These are phyloP conservation scores for Neofusicoccum umdonicola DNA, from an alignment of 2,329 filamentous ascomycete species.

Conservation along the genomic window DNA sequence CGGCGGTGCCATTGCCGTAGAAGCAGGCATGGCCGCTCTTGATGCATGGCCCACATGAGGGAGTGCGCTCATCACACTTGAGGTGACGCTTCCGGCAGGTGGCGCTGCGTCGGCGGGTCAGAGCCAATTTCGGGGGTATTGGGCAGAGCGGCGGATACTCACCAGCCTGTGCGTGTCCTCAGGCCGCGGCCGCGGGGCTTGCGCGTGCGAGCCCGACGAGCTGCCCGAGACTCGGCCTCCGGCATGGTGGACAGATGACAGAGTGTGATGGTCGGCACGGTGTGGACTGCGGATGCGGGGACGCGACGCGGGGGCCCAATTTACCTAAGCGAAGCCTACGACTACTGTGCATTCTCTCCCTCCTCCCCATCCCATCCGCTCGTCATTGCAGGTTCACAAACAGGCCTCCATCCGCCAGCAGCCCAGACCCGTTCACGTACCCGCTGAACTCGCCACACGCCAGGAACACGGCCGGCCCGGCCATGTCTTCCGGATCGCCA, in stretches of 20 bases:
- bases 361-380: no score
- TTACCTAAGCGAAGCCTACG: no score
- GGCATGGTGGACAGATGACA: neutral
- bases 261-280: neutral
- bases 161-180: constrained; percentile 46
- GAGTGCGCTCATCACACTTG: constrained; percentile 51
- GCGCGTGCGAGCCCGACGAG: constrained; percentile 20
- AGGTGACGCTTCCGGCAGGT: constrained; percentile 50
- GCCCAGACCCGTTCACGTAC: neutral
- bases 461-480: neutral
- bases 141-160: constrained; percentile 4
- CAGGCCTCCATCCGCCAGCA: neutral
- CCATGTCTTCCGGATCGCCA: neutral
- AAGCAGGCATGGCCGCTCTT: constrained; percentile 44
- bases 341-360: no score
- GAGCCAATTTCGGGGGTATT: neutral
- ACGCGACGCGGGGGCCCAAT: neutral
- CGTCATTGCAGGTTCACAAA: neutral
- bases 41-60: constrained; percentile 43
- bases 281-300: neutral
- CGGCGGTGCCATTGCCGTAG: constrained; percentile 24
- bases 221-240: neutral
- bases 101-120: constrained; percentile 27
- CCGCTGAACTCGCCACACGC: neutral
- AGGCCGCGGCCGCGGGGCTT: constrained; percentile 45